phyloP scores from a whole-genome alignment of 306 rosid species.

The Datisca glomerata region DNA sequence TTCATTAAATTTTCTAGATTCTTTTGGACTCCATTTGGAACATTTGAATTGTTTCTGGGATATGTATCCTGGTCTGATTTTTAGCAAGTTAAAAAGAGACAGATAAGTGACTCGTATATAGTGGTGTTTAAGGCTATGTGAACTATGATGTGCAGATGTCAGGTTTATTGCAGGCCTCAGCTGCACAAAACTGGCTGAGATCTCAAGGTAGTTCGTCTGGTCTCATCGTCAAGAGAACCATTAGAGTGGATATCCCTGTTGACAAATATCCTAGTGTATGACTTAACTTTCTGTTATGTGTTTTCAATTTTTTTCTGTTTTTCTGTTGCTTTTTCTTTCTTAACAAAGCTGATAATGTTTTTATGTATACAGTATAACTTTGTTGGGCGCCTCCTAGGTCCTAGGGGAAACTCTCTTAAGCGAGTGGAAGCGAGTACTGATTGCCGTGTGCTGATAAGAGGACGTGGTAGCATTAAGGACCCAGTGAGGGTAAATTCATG shows the following conservation, averaged over 20 bases:
- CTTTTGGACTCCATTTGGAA: too few relatives aligned
- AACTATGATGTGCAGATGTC: slow-evolving; percentile 59
- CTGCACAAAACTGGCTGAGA: slow-evolving; percentile 72
- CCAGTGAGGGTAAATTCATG: slow-evolving; percentile 56
- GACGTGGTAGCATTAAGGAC: slow-evolving; percentile 98
- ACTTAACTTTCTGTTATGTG: background rate
- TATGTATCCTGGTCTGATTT: too few relatives aligned
- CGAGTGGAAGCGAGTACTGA: slow-evolving; percentile 92
- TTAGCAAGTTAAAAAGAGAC: background rate
- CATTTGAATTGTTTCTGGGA: too few relatives aligned
- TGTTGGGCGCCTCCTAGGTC: slow-evolving; percentile 97
- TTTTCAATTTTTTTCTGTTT: slow-evolving; percentile 3
- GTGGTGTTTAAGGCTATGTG: slow-evolving; percentile 20
- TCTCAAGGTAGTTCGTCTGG: slow-evolving; percentile 78
- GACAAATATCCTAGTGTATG: slow-evolving; percentile 71
- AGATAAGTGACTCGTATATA: background rate
- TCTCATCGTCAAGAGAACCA: slow-evolving; percentile 70
- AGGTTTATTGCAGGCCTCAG: slow-evolving; percentile 48
- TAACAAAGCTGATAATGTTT: slow-evolving; percentile 23
- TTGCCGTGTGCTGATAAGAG: slow-evolving; percentile 96
- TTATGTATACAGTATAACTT: slow-evolving; percentile 64
- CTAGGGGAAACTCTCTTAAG: slow-evolving; percentile 96
- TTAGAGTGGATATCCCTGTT: slow-evolving; percentile 93
- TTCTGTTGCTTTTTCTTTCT: slow-evolving; percentile 4
- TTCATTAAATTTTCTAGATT: too few relatives aligned